These are phyloP conservation scores for Lycium ferocissimum DNA, from an alignment of 257 asterid species.

Conservation along the genomic window DNA sequence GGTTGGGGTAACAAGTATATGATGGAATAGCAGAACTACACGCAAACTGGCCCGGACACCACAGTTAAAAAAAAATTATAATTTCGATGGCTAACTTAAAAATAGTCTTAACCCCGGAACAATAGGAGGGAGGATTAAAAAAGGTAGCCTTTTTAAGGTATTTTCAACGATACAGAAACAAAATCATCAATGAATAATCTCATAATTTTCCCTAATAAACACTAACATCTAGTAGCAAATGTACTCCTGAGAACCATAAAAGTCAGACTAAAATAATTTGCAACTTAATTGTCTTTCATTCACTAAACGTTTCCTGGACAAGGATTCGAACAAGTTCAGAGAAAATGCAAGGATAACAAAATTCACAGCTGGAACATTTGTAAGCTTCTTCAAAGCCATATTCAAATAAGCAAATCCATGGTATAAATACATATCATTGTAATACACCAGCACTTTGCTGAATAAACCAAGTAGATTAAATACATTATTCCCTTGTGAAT, in stretches of 20 bases:
- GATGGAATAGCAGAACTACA: not conserved
- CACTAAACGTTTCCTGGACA: not conserved
- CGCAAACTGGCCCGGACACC: rapidly evolving
- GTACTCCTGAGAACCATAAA: not conserved
- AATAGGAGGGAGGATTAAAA: not conserved
- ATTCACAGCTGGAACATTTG: not conserved
- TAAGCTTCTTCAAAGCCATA: not conserved
- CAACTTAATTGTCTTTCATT: slow-evolving; percentile 1
- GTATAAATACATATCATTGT: not conserved
- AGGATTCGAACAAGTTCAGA: not conserved
- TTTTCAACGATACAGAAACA: not conserved
- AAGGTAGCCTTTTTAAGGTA: not conserved
- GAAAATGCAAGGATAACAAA: not conserved
- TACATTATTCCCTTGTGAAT: not conserved
- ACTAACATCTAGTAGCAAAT: not conserved
- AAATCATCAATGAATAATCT: not conserved
- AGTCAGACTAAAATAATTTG: not conserved
- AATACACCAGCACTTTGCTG: not conserved
- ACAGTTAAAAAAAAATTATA: not conserved
- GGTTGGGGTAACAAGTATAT: not conserved
- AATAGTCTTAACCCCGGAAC: not conserved
- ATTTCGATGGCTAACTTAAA: not conserved
- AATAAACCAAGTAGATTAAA: not conserved
- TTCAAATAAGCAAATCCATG: not conserved
- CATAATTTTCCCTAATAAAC: not conserved